Evolutionary conservation across 2,329 filamentous ascomycete genomes (phyloP).

Genomic region (Arthroderma sp.): DNA sequence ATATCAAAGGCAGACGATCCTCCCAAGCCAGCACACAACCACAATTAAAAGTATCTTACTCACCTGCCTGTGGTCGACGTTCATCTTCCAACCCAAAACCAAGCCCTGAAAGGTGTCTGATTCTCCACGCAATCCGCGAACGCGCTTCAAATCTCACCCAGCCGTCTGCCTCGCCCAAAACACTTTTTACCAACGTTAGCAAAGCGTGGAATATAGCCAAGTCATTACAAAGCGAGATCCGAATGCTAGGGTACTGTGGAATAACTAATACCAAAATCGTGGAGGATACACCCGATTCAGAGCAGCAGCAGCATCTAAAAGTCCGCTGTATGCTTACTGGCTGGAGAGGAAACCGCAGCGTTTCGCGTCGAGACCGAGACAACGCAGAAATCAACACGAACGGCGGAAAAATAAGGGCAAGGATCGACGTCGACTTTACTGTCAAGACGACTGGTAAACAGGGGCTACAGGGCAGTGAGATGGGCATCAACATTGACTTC

Average conservation of each 20-base stretch:
- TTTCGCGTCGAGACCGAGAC: conserved; percentile 6
- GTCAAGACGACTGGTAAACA: conserved; percentile 16
- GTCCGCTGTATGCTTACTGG: conserved; percentile 29
- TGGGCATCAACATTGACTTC: conserved; percentile 22
- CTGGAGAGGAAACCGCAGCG: neutral
- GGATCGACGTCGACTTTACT: conserved; percentile 30
- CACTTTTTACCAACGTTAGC: conserved; percentile 29
- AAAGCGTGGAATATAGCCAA: conserved; percentile 30
- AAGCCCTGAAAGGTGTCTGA: conserved; percentile 27
- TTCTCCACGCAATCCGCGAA: conserved; percentile 29
- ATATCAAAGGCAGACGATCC: too few species aligned
- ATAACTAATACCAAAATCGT: conserved; percentile 27
- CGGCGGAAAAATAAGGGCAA: conserved; percentile 10
- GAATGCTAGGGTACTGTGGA: conserved; percentile 32
- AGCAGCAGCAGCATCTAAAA: conserved; percentile 15
- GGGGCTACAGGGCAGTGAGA: neutral
- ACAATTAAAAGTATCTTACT: conserved; percentile 22
- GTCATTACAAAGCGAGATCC: conserved; percentile 30
- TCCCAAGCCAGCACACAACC: too few species aligned
- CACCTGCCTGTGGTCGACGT: conserved; percentile 11
- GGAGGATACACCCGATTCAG: conserved; percentile 13
- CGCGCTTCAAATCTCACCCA: conserved; percentile 25
- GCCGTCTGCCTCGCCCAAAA: conserved; percentile 22
- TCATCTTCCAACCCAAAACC: conserved; percentile 11
- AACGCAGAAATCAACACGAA: conserved; percentile 7